Evolutionary conservation across 1,284 basidiomycete genomes (phyloP), one percentile per base, ranked within the genome.

Genomic region (Cutaneotrichosporon mucoides): DNA sequence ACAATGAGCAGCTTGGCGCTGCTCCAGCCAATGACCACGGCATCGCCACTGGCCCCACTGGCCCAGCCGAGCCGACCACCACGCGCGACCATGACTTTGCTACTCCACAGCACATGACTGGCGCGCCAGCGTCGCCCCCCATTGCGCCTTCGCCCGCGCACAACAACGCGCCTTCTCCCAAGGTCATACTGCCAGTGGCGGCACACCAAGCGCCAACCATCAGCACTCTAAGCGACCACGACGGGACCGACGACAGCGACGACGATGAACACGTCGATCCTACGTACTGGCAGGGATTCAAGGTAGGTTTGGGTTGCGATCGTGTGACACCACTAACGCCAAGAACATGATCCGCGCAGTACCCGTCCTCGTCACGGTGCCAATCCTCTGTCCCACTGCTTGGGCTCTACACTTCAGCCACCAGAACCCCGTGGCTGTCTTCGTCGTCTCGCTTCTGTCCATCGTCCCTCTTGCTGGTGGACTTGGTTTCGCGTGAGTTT

Each of bases 361-460:
- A 5, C 70, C 70, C 8, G 55, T 65, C 13, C 59, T 73, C 15
- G 57, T 58, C 41, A 63, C 60, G 4, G 57, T 70, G 55, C 76
- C 85, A 34, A 56, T 83, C 43, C 80, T 83, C 61, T 81, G 85
- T 44, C 84, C 84, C 0, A 77, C 84, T 60, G 80, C 82, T 0
- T 92, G 89, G 89, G 87, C 83, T 8, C 76, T 89, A 3, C 80
- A 89, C 76, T 88, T 88, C 59, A 80, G 78, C 68, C 42, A 79
- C 81, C 68, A 81, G 80, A 60, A 81, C 74, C 79, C 85, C 3
- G 82, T 73, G 69, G 87, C 77, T 55, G 79, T 88, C 59, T 92
- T 92, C 65, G 81, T 89, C 61, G 86, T 86, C 66, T 84, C 85
- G 2, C 87, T 91, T 69, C 74, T 79, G 46, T 69, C 70, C 13